A percentile compares a stretch with the other conserved stretches of the same genome.
These are phyloP conservation scores for Testicularia cyperi DNA, from an alignment of 1,284 basidiomycete species.

Conservation along the genomic window DNA sequence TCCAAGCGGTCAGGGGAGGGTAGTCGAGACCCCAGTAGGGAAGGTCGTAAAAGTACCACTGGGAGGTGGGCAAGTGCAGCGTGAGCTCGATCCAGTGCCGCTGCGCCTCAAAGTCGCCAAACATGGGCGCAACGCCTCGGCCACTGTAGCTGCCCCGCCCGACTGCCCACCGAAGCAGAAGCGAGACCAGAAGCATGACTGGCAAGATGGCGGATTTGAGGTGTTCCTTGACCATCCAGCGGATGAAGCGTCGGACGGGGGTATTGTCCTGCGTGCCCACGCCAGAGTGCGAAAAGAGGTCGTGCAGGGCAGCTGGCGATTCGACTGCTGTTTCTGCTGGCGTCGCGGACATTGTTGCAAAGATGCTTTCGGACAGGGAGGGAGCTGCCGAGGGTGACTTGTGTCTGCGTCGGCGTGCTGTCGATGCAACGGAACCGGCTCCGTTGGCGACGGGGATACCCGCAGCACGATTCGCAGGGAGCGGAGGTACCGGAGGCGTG, in stretches of 20 bases:
- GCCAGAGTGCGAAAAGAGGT: conserved; percentile 17
- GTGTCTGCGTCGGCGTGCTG: conserved; percentile 5
- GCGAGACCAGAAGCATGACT: conserved; percentile 12
- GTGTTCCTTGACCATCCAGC: conserved; percentile 45
- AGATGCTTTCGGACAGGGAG: conserved; percentile 8
- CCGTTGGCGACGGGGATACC: too few relatives aligned
- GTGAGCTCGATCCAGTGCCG: conserved; percentile 92
- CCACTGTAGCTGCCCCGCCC: conserved; percentile 64
- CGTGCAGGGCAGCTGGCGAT: conserved; percentile 15
- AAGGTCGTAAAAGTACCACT: conserved; percentile 85
- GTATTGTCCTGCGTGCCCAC: conserved; percentile 33
- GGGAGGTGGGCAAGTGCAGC: conserved; percentile 69
- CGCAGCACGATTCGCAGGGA: not conserved
- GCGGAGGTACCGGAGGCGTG: not conserved
- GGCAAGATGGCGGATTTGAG: conserved; percentile 15
- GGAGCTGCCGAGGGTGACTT: conserved; percentile 8
- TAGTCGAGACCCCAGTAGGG: conserved; percentile 82
- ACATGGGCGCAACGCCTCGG: conserved; percentile 73
- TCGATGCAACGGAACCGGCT: conserved; percentile 18
- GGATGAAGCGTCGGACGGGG: conserved; percentile 44
- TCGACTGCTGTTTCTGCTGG: not conserved
- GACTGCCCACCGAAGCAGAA: conserved; percentile 44
- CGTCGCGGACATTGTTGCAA: too few relatives aligned
- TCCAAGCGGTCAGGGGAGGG: conserved; percentile 80
- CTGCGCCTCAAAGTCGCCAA: conserved; percentile 89